Base-by-base conservation (phyloP, 202 grass and related monocot species). In the Dendrocalamus latiflorus region DNA sequence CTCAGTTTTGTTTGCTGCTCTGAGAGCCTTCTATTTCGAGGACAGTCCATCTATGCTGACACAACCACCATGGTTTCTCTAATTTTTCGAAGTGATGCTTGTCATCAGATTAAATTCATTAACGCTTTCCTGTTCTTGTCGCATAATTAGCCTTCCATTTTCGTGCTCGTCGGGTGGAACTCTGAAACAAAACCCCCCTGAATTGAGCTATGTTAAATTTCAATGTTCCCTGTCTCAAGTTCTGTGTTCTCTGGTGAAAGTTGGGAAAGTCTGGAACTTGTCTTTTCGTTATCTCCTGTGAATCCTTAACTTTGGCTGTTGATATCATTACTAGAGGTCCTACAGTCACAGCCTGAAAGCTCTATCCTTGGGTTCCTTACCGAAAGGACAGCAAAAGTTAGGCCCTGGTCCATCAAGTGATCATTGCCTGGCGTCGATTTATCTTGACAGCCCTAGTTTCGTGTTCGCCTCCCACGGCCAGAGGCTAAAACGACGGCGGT, bases 211-310 rank as follows among this genome's bases (percentile, higher is more conserved):
- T 83, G 33, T 62, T 82, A 48, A 66, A 70, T 86, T 86, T 11
- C 25, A 18, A 18, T 44, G 28, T 34, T 60, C 65, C 44, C 12
- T 8, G 9, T 65, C 20, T 80, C 65, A 54, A 7, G 10, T 38
- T 82, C 33, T 37, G 43, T 66, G 67, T 56, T 83, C 59, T 63
- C 39, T 48, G 61, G 55, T 79, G 79, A 37, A 21, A 34, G 3
- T 74, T 50, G 61, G 68, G 28, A 77, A 72, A 71, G 65, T 71
- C 8, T 62, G 30, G 57, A 50, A 68, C 26, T 80, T 82, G 77
- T 89, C 90, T 55, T 75, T 81, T 89, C 80, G 68, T 65, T 81
- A 89, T 92, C 90, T 83, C 51, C 70, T 84, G 73, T 85, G 87
- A 87, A 84, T 92, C 87, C 60, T 37, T 55, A 21, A 20, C 39